phyloP scores from a whole-genome alignment of 2,329 filamentous ascomycete genomes.

The Dothideomycetes sp. region DNA sequence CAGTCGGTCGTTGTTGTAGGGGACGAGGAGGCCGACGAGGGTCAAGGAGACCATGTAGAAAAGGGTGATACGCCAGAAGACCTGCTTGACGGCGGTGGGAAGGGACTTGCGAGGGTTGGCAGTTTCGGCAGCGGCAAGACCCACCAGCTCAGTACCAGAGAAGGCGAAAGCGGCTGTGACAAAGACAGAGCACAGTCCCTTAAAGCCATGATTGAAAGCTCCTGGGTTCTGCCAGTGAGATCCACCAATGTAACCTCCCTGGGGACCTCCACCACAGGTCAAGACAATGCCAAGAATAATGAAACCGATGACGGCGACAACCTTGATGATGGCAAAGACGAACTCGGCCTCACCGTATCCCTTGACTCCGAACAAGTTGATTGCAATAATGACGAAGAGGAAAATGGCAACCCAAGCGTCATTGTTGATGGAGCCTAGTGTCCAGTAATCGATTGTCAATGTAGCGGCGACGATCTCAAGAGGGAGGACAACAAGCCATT shows the following conservation, averaged over 20 bases:
- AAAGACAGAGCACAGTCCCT: conserved; percentile 68
- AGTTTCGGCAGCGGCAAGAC: conserved; percentile 66
- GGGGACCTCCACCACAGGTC: conserved; percentile 64
- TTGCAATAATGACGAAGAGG: conserved; percentile 59
- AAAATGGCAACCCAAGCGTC: conserved; percentile 78
- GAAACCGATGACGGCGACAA: conserved; percentile 76
- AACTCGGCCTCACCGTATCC: conserved; percentile 88
- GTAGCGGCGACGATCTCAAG: conserved; percentile 81
- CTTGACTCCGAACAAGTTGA: conserved; percentile 82
- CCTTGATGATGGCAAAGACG: conserved; percentile 74
- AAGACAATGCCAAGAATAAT: conserved; percentile 80
- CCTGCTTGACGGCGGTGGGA: conserved; percentile 80
- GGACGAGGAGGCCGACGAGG: conserved; percentile 73
- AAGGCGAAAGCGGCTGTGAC: conserved; percentile 70
- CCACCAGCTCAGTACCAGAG: conserved; percentile 64
- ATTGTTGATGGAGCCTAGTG: conserved; percentile 41
- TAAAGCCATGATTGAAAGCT: conserved; percentile 73
- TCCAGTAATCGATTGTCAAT: conserved; percentile 75
- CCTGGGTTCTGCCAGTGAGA: conserved; percentile 68
- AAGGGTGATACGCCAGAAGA: conserved; percentile 73
- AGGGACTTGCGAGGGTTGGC: conserved; percentile 71
- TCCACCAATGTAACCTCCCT: conserved; percentile 68
- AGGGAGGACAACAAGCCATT: conserved; percentile 77
- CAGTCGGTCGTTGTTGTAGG: conserved; percentile 56
- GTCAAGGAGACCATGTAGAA: conserved; percentile 82